phyloP scores from a whole-genome alignment of 1,284 basidiomycete genomes.

The Cutaneotrichosporon cyanovorans region DNA sequence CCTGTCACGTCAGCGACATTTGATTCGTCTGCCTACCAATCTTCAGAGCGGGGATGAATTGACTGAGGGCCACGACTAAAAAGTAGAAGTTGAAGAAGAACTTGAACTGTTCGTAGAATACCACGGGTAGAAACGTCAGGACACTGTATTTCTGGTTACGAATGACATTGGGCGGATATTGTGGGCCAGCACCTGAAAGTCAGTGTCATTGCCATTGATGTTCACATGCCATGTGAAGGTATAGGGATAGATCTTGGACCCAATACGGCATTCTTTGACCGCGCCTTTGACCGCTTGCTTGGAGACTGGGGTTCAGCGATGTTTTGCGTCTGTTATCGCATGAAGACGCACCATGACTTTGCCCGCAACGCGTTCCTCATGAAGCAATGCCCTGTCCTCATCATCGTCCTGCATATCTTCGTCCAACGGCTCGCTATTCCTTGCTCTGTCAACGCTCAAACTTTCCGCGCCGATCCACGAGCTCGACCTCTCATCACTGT shows the following conservation, averaged over 20 bases:
- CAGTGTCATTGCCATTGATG: background rate
- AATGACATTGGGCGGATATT: constrained; percentile 67
- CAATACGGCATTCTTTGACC: too few relatives aligned
- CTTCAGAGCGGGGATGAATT: constrained; percentile 92
- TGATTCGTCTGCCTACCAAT: constrained; percentile 58
- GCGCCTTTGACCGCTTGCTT: too few relatives aligned
- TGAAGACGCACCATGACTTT: too few relatives aligned
- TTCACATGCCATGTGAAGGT: background rate
- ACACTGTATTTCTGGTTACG: constrained; percentile 98
- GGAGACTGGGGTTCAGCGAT: too few relatives aligned
- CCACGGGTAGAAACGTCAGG: constrained; percentile 87
- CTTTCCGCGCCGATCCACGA: too few relatives aligned
- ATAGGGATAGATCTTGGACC: background rate
- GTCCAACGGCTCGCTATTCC: too few relatives aligned
- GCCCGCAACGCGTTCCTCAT: too few relatives aligned
- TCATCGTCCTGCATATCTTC: too few relatives aligned
- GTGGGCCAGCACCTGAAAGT: constrained; percentile 28
- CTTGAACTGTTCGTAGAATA: constrained; percentile 99
- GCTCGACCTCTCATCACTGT: too few relatives aligned
- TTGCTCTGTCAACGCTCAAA: too few relatives aligned
- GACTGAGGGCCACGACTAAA: constrained; percentile 88
- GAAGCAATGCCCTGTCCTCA: too few relatives aligned
- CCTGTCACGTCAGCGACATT: constrained; percentile 51
- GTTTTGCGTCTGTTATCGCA: too few relatives aligned
- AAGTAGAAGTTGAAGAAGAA: constrained; percentile 99